These are phyloP conservation scores for Pythium oligandrum DNA, from an alignment of 352 stramenopile genomes.

Conservation along the genomic window DNA sequence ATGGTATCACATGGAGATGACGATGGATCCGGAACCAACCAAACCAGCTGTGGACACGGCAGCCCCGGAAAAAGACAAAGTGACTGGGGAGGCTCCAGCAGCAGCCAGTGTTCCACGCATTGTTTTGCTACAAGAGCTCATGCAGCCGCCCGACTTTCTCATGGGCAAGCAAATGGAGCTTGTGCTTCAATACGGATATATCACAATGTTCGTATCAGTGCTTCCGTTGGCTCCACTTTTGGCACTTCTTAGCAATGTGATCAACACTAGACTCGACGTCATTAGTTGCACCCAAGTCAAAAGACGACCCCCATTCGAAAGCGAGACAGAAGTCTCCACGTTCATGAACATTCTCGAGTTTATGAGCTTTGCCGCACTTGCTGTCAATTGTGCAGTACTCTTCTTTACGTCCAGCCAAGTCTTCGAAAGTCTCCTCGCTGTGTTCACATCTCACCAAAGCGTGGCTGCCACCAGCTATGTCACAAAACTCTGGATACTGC, in stretches of 20 bases:
- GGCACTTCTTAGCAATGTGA: slow-evolving; percentile 80
- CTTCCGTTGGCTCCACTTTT: slow-evolving; percentile 87
- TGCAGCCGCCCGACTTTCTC: slow-evolving; percentile 63
- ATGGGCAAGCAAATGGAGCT: slow-evolving; percentile 79
- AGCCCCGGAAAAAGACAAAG: background rate
- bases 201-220: slow-evolving; percentile 93
- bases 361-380: slow-evolving; percentile 86
- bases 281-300: slow-evolving; percentile 73
- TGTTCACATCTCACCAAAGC: slow-evolving; percentile 4
- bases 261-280: slow-evolving; percentile 86
- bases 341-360: slow-evolving; percentile 90
- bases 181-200: slow-evolving; percentile 90
- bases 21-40: background rate
- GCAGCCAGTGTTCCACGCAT: slow-evolving; percentile 23
- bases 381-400: slow-evolving; percentile 70
- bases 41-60: slow-evolving; percentile 2
- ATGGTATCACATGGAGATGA: slow-evolving; percentile 54
- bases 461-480: slow-evolving; percentile 24
- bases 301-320: slow-evolving; percentile 67
- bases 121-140: slow-evolving; percentile 65
- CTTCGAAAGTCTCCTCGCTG: slow-evolving; percentile 49
- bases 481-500: slow-evolving; percentile 53
- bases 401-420: slow-evolving; percentile 65
- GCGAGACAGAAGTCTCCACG: slow-evolving; percentile 83
- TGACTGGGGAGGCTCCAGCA: background rate